A percentile compares a stretch with the other conserved stretches of the same genome.
Conservation (phyloP, 2,329 filamentous ascomycete species). For the Xylariomycetidae sp. region DNA sequence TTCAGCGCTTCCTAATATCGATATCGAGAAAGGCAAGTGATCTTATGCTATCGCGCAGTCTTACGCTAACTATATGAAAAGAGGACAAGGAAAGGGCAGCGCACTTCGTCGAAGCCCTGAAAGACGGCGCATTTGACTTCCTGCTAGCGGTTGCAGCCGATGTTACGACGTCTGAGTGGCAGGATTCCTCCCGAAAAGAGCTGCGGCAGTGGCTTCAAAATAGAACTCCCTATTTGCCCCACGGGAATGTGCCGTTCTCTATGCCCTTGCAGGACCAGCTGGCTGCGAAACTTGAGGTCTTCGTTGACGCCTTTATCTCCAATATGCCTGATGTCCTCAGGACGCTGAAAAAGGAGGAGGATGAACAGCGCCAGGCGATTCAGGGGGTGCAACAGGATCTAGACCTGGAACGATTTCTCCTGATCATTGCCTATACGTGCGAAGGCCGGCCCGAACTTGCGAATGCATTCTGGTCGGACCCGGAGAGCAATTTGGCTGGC, state of each 20-base stretch:
- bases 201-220: constrained; percentile 79
- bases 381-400: constrained; percentile 62
- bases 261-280: constrained; percentile 67
- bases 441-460: constrained; percentile 81
- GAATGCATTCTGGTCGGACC: constrained; percentile 85
- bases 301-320: constrained; percentile 88
- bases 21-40: constrained; percentile 52
- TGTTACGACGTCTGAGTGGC: constrained; percentile 76
- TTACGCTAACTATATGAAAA: constrained; percentile 31
- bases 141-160: constrained; percentile 81
- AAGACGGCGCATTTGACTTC: constrained; percentile 90
- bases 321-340: constrained; percentile 92
- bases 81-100: constrained; percentile 69
- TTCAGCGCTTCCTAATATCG: constrained; percentile 54
- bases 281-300: constrained; percentile 78
- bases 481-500: constrained; percentile 87
- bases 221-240: constrained; percentile 65
- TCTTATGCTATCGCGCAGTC: constrained; percentile 7
- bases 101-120: constrained; percentile 70
- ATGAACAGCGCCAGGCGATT: constrained; percentile 72
- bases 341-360: constrained; percentile 80
- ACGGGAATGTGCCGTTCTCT: constrained; percentile 66
- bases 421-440: constrained; percentile 89
- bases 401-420: constrained; percentile 82
- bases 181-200: constrained; percentile 78